Conservation (phyloP, 495 filamentous ascomycete genomes). For the Aspergillus egyptiacus region DNA sequence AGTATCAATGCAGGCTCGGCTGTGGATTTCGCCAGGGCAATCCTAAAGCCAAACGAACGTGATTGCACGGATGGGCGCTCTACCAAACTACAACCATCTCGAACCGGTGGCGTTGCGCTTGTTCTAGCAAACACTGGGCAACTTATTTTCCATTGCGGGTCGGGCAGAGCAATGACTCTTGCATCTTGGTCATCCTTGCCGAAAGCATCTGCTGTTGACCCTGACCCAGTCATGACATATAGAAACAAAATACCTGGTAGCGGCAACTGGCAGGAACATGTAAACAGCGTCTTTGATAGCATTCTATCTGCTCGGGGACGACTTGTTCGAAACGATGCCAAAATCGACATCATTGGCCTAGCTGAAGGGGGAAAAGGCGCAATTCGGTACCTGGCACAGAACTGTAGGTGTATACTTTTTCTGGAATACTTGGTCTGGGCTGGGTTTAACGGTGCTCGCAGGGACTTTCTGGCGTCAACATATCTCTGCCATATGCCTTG, state of each 20-base stretch:
- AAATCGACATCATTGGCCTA: constrained; percentile 60
- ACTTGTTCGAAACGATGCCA: constrained; percentile 36
- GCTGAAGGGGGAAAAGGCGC: constrained; percentile 51
- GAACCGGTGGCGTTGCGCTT: constrained; percentile 34
- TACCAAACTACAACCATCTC: background rate
- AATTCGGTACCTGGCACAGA: constrained; percentile 48
- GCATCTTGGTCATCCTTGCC: constrained; percentile 48
- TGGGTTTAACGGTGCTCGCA: constrained; percentile 10
- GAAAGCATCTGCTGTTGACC: constrained; percentile 48
- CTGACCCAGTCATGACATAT: constrained; percentile 24
- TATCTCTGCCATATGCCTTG: constrained; percentile 31
- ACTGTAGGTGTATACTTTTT: constrained; percentile 40
- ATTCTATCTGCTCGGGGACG: constrained; percentile 40
- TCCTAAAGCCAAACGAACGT: constrained; percentile 25
- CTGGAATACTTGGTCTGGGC: no score
- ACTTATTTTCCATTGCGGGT: constrained; percentile 58
- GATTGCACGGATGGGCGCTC: background rate
- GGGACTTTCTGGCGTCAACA: constrained; percentile 31
- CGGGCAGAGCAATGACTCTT: constrained; percentile 48
- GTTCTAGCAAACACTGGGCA: constrained; percentile 70
- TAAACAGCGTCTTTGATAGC: constrained; percentile 56
- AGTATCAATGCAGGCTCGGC: constrained; percentile 63
- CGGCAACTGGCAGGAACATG: constrained; percentile 46
- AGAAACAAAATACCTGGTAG: constrained; percentile 56
- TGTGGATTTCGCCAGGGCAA: constrained; percentile 51